Conservation (phyloP, 257 asterid genomes). For the Primulina eburnea region DNA sequence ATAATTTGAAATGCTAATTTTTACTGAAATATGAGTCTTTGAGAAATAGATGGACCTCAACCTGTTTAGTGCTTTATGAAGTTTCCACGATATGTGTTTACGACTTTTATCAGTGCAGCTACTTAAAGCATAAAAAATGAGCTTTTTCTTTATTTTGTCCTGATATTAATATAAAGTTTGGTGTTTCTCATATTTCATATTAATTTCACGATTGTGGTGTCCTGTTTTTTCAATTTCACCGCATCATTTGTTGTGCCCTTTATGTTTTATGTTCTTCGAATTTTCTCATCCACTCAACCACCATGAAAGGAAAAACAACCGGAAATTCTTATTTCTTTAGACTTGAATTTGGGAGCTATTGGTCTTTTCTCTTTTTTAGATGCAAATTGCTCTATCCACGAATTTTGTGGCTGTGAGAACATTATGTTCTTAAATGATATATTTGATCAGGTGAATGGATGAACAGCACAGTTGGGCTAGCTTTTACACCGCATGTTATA, state of each 20-base stretch:
- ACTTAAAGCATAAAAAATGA: background rate
- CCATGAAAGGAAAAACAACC: background rate
- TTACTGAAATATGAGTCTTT: background rate
- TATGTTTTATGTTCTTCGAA: no score
- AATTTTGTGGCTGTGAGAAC: background rate
- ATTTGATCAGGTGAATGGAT: conserved; percentile 84
- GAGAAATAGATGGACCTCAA: background rate
- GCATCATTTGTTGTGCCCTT: background rate
- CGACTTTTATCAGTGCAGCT: background rate
- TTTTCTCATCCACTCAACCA: background rate
- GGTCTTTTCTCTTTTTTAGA: background rate
- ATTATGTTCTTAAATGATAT: conserved; percentile 1
- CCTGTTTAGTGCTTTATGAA: background rate
- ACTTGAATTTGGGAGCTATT: conserved; percentile 1
- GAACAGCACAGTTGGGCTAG: conserved; percentile 92
- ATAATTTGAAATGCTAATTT: background rate
- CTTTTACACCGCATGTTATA: conserved; percentile 90
- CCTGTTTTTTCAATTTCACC: background rate
- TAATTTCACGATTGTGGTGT: background rate
- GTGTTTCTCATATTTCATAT: background rate
- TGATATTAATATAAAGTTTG: background rate
- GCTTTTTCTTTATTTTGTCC: background rate
- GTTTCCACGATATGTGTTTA: background rate
- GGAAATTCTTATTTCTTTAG: conserved; percentile 16
- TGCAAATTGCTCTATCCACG: background rate